Base-by-base conservation (phyloP, 169 alveolate genomes). In the Plasmodium sp. region DNA sequence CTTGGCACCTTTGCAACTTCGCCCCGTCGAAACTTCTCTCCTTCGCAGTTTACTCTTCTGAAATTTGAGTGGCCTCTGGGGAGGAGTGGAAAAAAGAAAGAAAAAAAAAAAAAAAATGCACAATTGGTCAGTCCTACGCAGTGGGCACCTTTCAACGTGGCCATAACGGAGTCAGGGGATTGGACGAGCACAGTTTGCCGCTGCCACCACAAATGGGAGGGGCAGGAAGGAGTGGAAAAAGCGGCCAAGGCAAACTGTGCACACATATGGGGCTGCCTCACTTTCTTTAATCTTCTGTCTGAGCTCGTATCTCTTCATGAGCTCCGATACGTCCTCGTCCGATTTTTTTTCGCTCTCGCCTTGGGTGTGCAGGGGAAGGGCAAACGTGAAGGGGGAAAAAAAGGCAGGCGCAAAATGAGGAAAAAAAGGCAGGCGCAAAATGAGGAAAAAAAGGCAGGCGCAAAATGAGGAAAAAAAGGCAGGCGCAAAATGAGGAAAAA, bases 251-350 rank as follows among this genome's bases (percentile, higher is more conserved):
- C 77, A 67, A 67, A 31, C 16, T 67, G 39, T 67, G 39, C 77
- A 67, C 77, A 67, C 14, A 67, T 22, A 22, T 67, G 10, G 39
- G 54, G 51, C 56, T 74, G 58, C 27, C 45, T 75, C 80, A 88
- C 94, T 88, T 88, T 88, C 94, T 88, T 88, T 88, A 56, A 88
- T 71, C 72, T 88, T 88, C 80, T 88, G 94, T 80, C 94, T 88
- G 81, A 88, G 94, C 54, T 88, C 83, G 73, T 88, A 88, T 88
- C 94, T 88, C 51, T 88, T 80, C 94, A 88, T 62, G 72, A 88
- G 83, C 5, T 88, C 67, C 72, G 91, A 22, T 36, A 88, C 56
- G 73, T 80, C 75, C 5, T 33, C 83, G 5, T 88, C 94, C 51
- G 83, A 77, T 88, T 88, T 80, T 34, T 88, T 88, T 88, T 88